Percentiles rank a stretch among this genome's conserved stretches.
Evolutionary conservation across 352 stramenopile genomes (phyloP).

Genomic region (Phytophthora brassicae): DNA sequence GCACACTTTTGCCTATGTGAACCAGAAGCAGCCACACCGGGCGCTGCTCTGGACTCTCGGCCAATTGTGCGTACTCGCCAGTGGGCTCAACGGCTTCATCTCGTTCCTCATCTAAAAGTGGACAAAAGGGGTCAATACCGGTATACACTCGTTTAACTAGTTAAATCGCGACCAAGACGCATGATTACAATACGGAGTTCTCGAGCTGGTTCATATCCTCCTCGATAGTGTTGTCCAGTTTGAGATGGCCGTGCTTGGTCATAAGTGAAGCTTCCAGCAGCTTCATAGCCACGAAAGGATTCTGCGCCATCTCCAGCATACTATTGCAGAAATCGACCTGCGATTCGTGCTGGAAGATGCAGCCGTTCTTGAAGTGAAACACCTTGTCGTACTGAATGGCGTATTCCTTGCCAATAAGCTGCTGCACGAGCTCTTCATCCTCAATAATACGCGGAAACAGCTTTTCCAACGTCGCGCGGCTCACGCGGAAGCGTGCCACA

Average conservation of each 20-base stretch:
- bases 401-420: slow-evolving; percentile 63
- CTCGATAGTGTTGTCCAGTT: slow-evolving; percentile 39
- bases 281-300: slow-evolving; percentile 58
- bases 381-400: slow-evolving; percentile 70
- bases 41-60: slow-evolving; percentile 33
- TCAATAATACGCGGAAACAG: slow-evolving; percentile 55
- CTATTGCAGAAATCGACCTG: slow-evolving; percentile 51
- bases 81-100: slow-evolving; percentile 40
- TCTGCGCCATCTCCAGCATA: slow-evolving; percentile 49
- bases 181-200: slow-evolving; percentile 31
- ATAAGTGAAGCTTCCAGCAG: slow-evolving; percentile 52
- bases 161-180: background rate
- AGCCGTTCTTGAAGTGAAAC: slow-evolving; percentile 54
- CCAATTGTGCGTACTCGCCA: slow-evolving; percentile 42
- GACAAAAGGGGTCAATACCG: background rate
- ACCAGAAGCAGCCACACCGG: slow-evolving; percentile 39
- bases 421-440: slow-evolving; percentile 53
- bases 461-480: slow-evolving; percentile 39
- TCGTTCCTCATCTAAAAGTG: slow-evolving; percentile 35
- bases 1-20: slow-evolving; percentile 41
- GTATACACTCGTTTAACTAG: slow-evolving; percentile 7
- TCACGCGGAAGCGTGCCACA: slow-evolving; percentile 44
- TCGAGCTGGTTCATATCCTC: slow-evolving; percentile 46
- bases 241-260: slow-evolving; percentile 62
- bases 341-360: slow-evolving; percentile 62